These are phyloP conservation scores for Diaporthe citriasiana DNA, from an alignment of 2,329 filamentous ascomycete species.

Conservation along the genomic window DNA sequence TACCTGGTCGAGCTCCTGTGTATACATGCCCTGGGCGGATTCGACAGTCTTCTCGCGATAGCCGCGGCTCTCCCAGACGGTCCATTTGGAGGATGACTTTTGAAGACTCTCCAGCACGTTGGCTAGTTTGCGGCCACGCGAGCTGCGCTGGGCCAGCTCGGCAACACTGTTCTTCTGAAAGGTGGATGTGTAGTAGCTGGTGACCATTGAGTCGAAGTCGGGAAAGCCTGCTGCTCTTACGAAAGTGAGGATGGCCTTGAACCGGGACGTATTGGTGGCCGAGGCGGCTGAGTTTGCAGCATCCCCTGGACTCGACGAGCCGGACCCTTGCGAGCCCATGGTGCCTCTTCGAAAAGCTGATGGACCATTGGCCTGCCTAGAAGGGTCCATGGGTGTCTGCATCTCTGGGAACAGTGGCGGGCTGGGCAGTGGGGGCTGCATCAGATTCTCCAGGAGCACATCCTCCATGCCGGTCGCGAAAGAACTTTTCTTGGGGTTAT, in stretches of 20 bases:
- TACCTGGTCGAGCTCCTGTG: conserved; percentile 23
- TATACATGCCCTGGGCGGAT: conserved; percentile 13
- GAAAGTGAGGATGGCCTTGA: conserved; percentile 32
- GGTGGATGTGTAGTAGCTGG: conserved; percentile 20
- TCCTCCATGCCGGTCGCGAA: conserved; percentile 20
- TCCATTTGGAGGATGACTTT: conserved; percentile 24
- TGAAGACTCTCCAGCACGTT: conserved; percentile 14
- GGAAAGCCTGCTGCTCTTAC: conserved; percentile 23
- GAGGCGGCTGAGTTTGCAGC: conserved; percentile 24
- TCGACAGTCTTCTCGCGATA: conserved; percentile 22
- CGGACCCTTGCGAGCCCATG: conserved; percentile 14
- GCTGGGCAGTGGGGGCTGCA: conserved; percentile 20
- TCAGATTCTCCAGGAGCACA: conserved; percentile 18
- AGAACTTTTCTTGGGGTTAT: not conserved
- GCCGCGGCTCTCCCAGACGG: conserved; percentile 22
- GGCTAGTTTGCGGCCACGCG: conserved; percentile 4
- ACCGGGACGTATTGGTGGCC: conserved; percentile 23
- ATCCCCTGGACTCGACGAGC: conserved; percentile 1
- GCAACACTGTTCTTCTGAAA: conserved; percentile 29
- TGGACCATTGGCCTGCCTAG: not conserved
- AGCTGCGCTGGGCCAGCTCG: conserved; percentile 24
- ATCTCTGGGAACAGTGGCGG: conserved; percentile 26
- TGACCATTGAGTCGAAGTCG: conserved; percentile 29
- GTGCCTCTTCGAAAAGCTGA: conserved; percentile 17
- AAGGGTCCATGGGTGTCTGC: conserved; percentile 9